Evolutionary conservation across 495 filamentous ascomycete genomes (phyloP).

Genomic region (Aspergillus sclerotiicarbonarius): DNA sequence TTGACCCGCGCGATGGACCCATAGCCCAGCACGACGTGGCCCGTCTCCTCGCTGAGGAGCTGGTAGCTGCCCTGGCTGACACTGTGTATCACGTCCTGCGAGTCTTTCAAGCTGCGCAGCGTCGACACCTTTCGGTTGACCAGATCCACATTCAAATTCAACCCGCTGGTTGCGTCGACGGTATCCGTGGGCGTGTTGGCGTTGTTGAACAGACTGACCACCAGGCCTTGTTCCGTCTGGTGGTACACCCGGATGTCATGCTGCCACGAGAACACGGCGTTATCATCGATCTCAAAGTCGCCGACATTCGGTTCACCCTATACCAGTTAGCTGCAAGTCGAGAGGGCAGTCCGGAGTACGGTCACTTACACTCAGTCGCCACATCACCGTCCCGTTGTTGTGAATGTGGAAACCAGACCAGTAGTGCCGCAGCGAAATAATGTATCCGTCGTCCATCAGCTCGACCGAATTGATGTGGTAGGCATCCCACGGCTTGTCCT

Average conservation of each 20-base stretch:
- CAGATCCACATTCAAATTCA: slow-evolving; percentile 41
- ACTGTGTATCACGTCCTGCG: slow-evolving; percentile 35
- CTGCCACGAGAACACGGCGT: slow-evolving; percentile 45
- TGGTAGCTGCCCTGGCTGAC: slow-evolving; percentile 50
- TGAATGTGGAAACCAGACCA: slow-evolving; percentile 36
- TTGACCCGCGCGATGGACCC: slow-evolving; percentile 50
- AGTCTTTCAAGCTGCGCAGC: slow-evolving; percentile 32
- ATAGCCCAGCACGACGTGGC: slow-evolving; percentile 47
- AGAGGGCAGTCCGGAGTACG: too few relatives aligned
- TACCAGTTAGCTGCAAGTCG: slow-evolving; percentile 2
- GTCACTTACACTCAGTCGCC: slow-evolving; percentile 32
- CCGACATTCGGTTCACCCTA: slow-evolving; percentile 38
- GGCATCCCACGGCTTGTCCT: slow-evolving; percentile 37
- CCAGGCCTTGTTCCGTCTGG: slow-evolving; percentile 28
- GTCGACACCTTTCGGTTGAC: slow-evolving; percentile 38
- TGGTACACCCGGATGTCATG: slow-evolving; percentile 42
- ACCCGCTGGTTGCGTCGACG: slow-evolving; percentile 30
- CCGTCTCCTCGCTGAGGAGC: slow-evolving; percentile 32
- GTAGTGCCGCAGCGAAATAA: slow-evolving; percentile 39
- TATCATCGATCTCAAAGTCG: slow-evolving; percentile 40
- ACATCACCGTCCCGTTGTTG: slow-evolving; percentile 37
- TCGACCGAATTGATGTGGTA: slow-evolving; percentile 43
- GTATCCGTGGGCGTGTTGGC: slow-evolving; percentile 31
- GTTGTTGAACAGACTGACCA: slow-evolving; percentile 35
- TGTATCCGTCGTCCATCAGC: slow-evolving; percentile 33